Evolutionary conservation across 352 stramenopile species (phyloP), one percentile per base, ranked within the genome.

Genomic region (Thraustotheca clavata): DNA sequence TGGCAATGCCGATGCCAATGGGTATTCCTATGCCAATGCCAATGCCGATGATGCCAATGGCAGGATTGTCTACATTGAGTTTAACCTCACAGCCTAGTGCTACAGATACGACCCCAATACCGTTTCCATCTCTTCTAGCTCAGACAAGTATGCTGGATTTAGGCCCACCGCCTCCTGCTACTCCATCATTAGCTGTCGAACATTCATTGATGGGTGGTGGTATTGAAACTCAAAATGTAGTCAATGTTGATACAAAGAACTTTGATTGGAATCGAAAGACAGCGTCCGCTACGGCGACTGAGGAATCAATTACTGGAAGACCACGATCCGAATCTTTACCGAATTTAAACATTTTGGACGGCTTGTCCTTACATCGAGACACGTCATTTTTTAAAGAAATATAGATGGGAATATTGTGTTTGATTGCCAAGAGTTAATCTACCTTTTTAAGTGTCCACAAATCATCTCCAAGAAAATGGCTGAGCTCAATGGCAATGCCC

Each of bases 391-490:
- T 65, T 27, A 78, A 76, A 71, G 72, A 75, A 69, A 59, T 77
- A 70, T 75, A 70, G 47, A 3, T 50, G 16, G 24, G 24, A 62
- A 12, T 29, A 31, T 38, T 14, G 3, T 26, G 4, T 55, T 29
- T 8, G 31, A 11, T 18, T 9, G 43, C 9, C 9, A 2, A n/a
- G n/a, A 26, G 3, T 74, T 85, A 94, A 50, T 92, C 83, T 49
- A 94, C 91, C 59, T 82, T 79, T 35, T 78, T 67, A 39, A 82
- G 87, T 41, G 79, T 89, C 88, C 91, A 99, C 24, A 99, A 76
- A 43, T 98, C 96, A 78, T 99, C 96, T 34, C 95, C 95, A 24
- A 99, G 79, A 81, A 95, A 98, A 75, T 99, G 96, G 71, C 96
- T 80, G 66, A 98, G 88, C 50, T 98, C 94, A 69, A 99, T 98